Percentiles rank a stretch among this genome's conserved stretches.
Conservation (phyloP, 2,329 filamentous ascomycete species). For the Westerdykella aurantiaca region DNA sequence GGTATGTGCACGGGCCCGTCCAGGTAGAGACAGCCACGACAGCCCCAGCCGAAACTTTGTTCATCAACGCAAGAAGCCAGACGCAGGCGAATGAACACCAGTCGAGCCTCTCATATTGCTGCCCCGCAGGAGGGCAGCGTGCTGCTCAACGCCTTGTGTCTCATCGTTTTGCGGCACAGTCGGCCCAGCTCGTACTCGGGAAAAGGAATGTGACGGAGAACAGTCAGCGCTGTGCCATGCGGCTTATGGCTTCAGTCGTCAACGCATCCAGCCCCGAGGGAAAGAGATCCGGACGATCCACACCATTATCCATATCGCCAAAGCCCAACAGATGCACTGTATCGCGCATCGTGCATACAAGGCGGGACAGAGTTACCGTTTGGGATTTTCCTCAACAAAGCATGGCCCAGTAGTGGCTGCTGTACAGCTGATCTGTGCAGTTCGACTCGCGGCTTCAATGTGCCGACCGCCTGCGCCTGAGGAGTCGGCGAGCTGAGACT, state of each 20-base stretch:
- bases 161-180: neutral
- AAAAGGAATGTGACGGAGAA: neutral
- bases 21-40: conserved; percentile 11
- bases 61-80: conserved; percentile 10
- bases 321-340: no score
- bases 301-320: no score
- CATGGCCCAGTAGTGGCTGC: no score
- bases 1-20: conserved; percentile 16
- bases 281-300: no score
- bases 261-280: no score
- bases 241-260: neutral
- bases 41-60: conserved; percentile 29
- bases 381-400: no score
- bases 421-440: no score
- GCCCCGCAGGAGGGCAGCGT: conserved; percentile 19
- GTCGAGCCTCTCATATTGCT: conserved; percentile 13
- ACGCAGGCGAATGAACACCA: conserved; percentile 10
- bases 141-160: conserved; percentile 1
- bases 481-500: neutral
- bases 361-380: no score
- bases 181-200: neutral
- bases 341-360: no score
- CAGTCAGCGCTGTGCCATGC: neutral
- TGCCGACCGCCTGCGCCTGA: neutral
- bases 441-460: no score